Percentiles rank a stretch among this genome's conserved stretches.
Conservation (phyloP, 2,329 filamentous ascomycete genomes). For the Botrytis fragariae region DNA sequence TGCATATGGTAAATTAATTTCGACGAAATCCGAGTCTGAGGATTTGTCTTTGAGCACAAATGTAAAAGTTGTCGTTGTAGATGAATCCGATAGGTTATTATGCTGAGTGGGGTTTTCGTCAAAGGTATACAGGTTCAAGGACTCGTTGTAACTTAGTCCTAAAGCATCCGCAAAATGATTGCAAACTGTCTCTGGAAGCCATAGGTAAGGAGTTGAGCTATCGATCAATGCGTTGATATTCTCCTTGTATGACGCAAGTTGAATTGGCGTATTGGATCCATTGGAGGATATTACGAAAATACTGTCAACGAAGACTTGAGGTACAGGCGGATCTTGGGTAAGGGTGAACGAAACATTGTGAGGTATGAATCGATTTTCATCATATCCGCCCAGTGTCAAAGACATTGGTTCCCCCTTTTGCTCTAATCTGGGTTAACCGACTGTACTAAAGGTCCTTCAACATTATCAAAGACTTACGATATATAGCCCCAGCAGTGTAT, state of each 20-base stretch:
- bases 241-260: slow-evolving; percentile 29
- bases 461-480: slow-evolving; percentile 50
- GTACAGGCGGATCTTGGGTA: slow-evolving; percentile 49
- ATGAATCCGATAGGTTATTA: slow-evolving; percentile 44
- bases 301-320: slow-evolving; percentile 29
- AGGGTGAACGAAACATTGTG: slow-evolving; percentile 61
- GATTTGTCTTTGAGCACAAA: slow-evolving; percentile 44
- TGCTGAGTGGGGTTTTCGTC: slow-evolving; percentile 53
- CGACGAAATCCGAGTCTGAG: slow-evolving; percentile 45
- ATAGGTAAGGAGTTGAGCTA: slow-evolving; percentile 62
- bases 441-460: not conserved
- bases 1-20: slow-evolving; percentile 38
- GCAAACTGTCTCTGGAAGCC: slow-evolving; percentile 60
- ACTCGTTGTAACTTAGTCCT: slow-evolving; percentile 63
- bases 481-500: slow-evolving; percentile 73
- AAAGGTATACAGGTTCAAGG: slow-evolving; percentile 63
- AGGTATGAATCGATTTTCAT: slow-evolving; percentile 57
- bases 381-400: slow-evolving; percentile 69
- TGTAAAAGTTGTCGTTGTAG: slow-evolving; percentile 57
- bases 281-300: slow-evolving; percentile 30
- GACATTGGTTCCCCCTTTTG: slow-evolving; percentile 50
- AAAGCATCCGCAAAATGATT: slow-evolving; percentile 62
- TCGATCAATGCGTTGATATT: slow-evolving; percentile 48
- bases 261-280: slow-evolving; percentile 45
- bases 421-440: slow-evolving; percentile 39